These are phyloP conservation scores for Heliamphora exappendiculata DNA, from an alignment of 148 eudicot genomes.

Conservation along the genomic window DNA sequence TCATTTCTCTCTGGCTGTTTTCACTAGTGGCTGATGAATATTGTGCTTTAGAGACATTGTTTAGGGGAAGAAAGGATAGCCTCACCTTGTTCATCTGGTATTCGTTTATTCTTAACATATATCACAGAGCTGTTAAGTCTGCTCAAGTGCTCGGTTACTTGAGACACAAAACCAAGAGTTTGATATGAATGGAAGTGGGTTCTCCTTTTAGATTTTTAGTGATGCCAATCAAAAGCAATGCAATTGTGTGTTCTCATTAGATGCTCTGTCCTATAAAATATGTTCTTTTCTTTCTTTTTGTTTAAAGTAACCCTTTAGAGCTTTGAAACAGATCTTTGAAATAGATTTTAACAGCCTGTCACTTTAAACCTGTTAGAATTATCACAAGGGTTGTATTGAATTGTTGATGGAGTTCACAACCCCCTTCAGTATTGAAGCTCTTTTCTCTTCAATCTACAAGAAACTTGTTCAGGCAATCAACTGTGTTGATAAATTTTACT, in stretches of 20 bases:
- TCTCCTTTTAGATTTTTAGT: not conserved
- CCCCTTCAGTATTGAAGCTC: too few relatives aligned
- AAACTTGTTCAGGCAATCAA: too few relatives aligned
- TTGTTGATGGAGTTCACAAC: too few relatives aligned
- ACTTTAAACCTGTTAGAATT: too few relatives aligned
- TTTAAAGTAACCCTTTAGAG: not conserved
- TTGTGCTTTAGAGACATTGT: not conserved
- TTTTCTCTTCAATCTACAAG: too few relatives aligned
- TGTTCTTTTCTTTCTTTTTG: not conserved
- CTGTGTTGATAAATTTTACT: too few relatives aligned
- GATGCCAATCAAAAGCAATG: not conserved
- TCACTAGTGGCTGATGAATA: not conserved
- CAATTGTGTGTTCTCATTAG: not conserved
- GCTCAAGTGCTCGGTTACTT: too few relatives aligned
- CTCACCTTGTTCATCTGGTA: too few relatives aligned
- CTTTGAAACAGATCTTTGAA: too few relatives aligned
- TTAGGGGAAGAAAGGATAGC: not conserved
- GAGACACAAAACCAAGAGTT: not conserved
- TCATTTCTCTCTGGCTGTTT: not conserved
- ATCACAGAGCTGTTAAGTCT: not conserved
- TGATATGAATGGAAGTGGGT: not conserved
- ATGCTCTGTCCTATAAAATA: not conserved
- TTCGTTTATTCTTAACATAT: not conserved
- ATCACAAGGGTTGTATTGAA: too few relatives aligned
- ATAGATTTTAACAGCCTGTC: too few relatives aligned